phyloP scores from a whole-genome alignment of 2,329 filamentous ascomycete genomes.

The Colletotrichum somersetense region DNA sequence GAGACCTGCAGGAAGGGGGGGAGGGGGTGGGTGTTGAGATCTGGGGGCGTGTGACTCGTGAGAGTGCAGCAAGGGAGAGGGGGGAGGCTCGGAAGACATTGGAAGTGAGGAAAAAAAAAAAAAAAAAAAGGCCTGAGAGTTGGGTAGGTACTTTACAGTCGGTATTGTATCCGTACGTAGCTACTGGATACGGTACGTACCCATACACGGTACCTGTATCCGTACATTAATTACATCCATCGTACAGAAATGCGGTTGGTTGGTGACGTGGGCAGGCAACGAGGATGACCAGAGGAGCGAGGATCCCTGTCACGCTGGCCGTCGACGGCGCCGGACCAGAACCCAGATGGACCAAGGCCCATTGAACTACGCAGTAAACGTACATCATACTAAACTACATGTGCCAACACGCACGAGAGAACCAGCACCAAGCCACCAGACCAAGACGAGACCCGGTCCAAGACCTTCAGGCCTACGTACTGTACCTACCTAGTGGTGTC shows the following conservation, averaged over 20 bases:
- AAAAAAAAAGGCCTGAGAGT: conserved; percentile 21
- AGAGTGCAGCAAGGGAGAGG: conserved; percentile 24
- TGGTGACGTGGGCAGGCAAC: conserved; percentile 39
- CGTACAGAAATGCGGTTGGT: conserved; percentile 1
- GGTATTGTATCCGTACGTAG: neutral
- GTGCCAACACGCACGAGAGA: neutral
- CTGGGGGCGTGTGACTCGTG: conserved; percentile 8
- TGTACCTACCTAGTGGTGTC: too few relatives aligned
- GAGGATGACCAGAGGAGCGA: conserved; percentile 23
- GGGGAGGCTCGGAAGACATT: conserved; percentile 4
- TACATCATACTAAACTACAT: neutral
- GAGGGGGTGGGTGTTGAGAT: conserved; percentile 1
- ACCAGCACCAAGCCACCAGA: conserved; percentile 16
- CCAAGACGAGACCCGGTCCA: conserved; percentile 13
- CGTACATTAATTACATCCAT: too few relatives aligned
- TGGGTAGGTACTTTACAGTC: neutral
- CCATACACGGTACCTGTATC: too few relatives aligned
- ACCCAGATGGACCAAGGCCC: conserved; percentile 11
- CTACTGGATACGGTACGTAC: too few relatives aligned
- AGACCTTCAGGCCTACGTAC: neutral
- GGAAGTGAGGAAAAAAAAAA: neutral
- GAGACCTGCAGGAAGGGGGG: conserved; percentile 4
- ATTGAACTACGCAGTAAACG: neutral
- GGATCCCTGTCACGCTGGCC: conserved; percentile 25
- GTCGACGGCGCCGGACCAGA: conserved; percentile 27